Evolutionary conservation across 2,329 filamentous ascomycete genomes (phyloP), one percentile per base, ranked within the genome.

Genomic region (Diaporthe sp.): DNA sequence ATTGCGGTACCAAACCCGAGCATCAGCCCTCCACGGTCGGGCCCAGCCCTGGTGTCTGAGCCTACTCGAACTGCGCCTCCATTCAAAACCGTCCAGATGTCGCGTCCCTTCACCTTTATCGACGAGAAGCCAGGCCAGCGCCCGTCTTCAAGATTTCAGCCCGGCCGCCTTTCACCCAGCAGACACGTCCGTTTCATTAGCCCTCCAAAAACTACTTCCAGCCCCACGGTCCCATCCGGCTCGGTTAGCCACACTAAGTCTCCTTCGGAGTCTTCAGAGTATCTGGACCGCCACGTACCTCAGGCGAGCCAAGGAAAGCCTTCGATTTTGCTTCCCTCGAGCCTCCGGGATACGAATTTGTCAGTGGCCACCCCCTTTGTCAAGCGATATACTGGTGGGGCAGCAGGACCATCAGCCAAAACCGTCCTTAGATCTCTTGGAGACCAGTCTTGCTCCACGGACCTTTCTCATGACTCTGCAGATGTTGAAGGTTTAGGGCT

Each of bases 261-360:
- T 0, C 76, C 78, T 10, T 77, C 77, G 6, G 80, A 80, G 25
- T 83, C 83, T 12, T 83, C 82, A 8, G 84, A 84, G 75, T 84
- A 82, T 61, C 74, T 84, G 28, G 83, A 85, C 3, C 79, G 79
- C 34, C 58, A 46, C 12, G 58, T 74, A 1, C 28, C n/a, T 8
- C n/a, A 15, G 31, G 28, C 57, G 6, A 44, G 9, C 4, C 46
- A 51, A 37, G 53, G 31, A n/a, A 71, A 6, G 42, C 61, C 72
- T 15, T 46, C 65, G 13, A 25, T 67, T 1, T 7, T 71, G 8
- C 19, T 74, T 28, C 49, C 22, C 9, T 71, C 65, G 5, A 9
- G n/a, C 5, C 31, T 37, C 46, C 42, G 17, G 17, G 49, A 53
- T 39, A 4, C 4, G 19, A 15, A 25, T 4, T 3, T 31, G 28